phyloP scores from a whole-genome alignment of 306 rosid species.

The Prunus kanzakura region DNA sequence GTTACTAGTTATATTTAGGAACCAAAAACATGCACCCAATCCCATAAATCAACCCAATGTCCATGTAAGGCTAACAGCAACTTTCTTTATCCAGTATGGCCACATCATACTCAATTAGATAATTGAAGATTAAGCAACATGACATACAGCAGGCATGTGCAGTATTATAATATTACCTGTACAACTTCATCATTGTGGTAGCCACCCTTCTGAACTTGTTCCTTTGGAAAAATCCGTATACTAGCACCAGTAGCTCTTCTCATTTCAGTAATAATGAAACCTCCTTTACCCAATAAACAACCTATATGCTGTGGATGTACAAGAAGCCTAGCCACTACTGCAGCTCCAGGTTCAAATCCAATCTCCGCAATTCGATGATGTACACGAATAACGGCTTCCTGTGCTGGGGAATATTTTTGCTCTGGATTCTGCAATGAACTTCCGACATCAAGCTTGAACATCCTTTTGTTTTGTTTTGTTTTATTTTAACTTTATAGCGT shows the following conservation, averaged over 20 bases:
- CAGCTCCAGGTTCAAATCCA: conserved; percentile 75
- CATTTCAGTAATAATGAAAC: conserved; percentile 73
- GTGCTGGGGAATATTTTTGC: conserved; percentile 75
- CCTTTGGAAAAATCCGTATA: conserved; percentile 75
- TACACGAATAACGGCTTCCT: conserved; percentile 83
- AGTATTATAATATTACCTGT: conserved; percentile 49
- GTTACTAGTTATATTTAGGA: neutral
- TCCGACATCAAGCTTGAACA: conserved; percentile 20
- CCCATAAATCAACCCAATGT: neutral
- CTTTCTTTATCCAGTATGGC: neutral
- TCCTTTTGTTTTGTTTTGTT: neutral
- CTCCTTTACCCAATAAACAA: conserved; percentile 84
- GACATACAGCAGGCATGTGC: neutral
- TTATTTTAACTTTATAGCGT: neutral
- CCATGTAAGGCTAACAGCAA: neutral
- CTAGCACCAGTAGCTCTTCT: conserved; percentile 78
- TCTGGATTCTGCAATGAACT: conserved; percentile 57
- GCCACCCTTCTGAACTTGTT: conserved; percentile 53
- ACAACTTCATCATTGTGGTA: conserved; percentile 71
- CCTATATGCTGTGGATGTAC: conserved; percentile 76
- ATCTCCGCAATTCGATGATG: conserved; percentile 73
- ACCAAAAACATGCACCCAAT: neutral
- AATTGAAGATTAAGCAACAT: neutral
- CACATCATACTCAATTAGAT: neutral
- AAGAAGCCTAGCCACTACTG: conserved; percentile 76